Conservation (phyloP, 2,329 filamentous ascomycete genomes). For the Fusarium redolens region DNA sequence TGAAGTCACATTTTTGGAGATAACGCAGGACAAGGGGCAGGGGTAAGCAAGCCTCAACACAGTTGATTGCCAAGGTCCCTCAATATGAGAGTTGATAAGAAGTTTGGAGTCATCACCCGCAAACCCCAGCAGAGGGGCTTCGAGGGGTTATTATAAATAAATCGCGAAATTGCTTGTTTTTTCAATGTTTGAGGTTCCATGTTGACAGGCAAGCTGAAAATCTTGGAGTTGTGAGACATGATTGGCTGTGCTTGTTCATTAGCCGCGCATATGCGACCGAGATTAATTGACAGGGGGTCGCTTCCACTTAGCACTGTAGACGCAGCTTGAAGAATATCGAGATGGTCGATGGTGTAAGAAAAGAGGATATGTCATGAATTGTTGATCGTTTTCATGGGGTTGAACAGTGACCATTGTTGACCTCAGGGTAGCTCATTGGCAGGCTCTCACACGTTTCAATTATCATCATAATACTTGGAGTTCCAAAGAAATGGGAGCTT, state of each 20-base stretch:
- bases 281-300: constrained; percentile 40
- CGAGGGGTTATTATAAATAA: constrained; percentile 13
- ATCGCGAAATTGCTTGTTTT: constrained; percentile 35
- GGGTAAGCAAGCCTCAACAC: not conserved
- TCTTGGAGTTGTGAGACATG: constrained; percentile 14
- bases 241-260: constrained; percentile 40
- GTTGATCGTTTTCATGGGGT: not conserved
- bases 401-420: too few relatives aligned
- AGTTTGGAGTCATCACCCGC: constrained; percentile 2
- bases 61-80: not conserved
- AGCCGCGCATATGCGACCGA: constrained; percentile 46
- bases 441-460: fast-evolving
- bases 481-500: not conserved
- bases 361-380: not conserved
- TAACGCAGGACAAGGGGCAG: not conserved
- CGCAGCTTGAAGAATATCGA: not conserved
- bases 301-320: constrained; percentile 33
- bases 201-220: constrained; percentile 8
- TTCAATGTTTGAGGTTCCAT: not conserved
- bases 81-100: constrained; percentile 19
- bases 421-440: not conserved
- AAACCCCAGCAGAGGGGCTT: constrained; percentile 7
- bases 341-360: not conserved
- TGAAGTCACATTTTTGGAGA: constrained; percentile 18
- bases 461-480: not conserved